A percentile compares a stretch with the other conserved stretches of the same genome.
These are phyloP conservation scores for Zymoseptoria tritici DNA, from an alignment of 2,329 filamentous ascomycete species.

Conservation along the genomic window DNA sequence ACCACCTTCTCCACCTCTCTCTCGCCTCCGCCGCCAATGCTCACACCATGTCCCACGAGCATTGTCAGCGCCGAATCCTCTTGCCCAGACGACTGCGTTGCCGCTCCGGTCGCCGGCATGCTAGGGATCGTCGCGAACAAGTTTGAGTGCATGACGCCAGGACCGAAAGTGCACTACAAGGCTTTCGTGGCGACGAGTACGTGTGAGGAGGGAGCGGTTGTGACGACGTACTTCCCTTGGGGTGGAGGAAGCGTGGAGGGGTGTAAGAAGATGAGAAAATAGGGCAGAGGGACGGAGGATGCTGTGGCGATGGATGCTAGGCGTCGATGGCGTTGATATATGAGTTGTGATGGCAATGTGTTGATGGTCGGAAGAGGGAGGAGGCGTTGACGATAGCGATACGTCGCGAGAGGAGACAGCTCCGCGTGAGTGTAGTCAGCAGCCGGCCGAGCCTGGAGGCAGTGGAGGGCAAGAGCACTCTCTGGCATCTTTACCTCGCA, in stretches of 20 bases:
- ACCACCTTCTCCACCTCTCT: neutral
- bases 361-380: too few species aligned
- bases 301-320: neutral
- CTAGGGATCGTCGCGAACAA: neutral
- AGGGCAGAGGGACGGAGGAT: neutral
- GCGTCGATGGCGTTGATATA: neutral
- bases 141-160: neutral
- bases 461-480: too few species aligned
- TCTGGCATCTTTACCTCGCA: too few species aligned
- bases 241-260: neutral
- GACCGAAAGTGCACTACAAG: neutral
- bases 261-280: neutral
- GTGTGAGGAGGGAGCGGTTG: neutral
- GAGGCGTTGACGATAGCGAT: too few species aligned
- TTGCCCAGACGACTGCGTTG: neutral
- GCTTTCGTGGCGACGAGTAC: neutral
- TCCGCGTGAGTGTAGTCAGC: too few species aligned
- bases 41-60: neutral
- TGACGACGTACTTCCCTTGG: neutral
- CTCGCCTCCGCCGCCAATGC: neutral
- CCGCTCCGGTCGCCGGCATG: neutral
- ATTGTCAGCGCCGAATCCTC: neutral
- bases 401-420: too few species aligned
- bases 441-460: too few species aligned
- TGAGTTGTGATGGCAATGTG: neutral